Evolutionary conservation across 202 grass and related monocot genomes (phyloP), one percentile per base, ranked within the genome.

Genomic region (Bolboschoenoplectus hybrid): DNA sequence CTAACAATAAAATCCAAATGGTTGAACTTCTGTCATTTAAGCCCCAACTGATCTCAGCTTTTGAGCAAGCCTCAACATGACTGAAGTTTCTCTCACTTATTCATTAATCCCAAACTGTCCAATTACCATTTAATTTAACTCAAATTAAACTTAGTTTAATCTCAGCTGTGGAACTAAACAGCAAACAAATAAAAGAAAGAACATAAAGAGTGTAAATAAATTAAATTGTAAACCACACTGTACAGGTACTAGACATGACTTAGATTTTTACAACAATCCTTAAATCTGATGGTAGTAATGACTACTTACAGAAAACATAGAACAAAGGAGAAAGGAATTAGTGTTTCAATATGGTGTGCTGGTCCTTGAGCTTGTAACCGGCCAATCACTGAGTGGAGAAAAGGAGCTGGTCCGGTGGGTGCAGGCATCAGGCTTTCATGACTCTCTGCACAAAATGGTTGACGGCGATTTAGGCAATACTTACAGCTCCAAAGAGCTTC

Each of bases 291-390:
- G 77, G 13, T 55, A 74, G 16, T 6, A 86, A 61, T 35, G 53
- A 14, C 46, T 87, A 50, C 58, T 44, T 86, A 20, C 96, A 98
- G 96, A 92, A 56, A 62, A 83, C 39, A 84, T 89, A 9, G 86
- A 94, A 82, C 93, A 84, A 82, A 86, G 86, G 86, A 82, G 89
- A 16, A 87, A 46, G 76, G 90, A 87, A 0, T 47, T 94, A 71
- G 86, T 92, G 82, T 98, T 92, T 85, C 90, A 94, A 91, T 98
- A 95, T 78, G 97, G 97, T 40, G 87, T 94, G 68, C 86, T 98
- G 82, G 67, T 98, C 53, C 93, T 98, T 70, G 97, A 98, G 90
- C 93, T 98, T 11, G 87, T 98, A 82, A 98, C 97, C 11, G 93
- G 93, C 16, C 97, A 96, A 73, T 94, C 93, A 4, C 82, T 92